Base-by-base conservation (phyloP, 345 rosid species). In the Euphorbia peplus region DNA sequence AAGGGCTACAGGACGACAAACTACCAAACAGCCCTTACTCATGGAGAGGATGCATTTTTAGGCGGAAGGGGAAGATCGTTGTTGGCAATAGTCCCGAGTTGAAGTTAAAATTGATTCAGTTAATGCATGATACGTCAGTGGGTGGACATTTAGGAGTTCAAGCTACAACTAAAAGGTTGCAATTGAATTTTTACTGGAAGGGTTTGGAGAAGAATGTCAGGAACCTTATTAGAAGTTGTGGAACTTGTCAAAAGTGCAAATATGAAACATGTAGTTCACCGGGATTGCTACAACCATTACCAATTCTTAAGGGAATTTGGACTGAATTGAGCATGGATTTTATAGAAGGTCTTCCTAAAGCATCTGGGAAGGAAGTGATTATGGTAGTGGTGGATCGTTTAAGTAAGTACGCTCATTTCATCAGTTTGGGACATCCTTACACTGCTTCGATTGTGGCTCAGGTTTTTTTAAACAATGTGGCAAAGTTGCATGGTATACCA, bases 121-220 rank as follows among this genome's bases (percentile, higher is more conserved):
- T 39, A 1, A 37, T 39, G 26, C 67, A 63, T 41, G 53, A 18
- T 24, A 35, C 35, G 21, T 29, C 52, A 1, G 13, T 19, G 21
- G 64, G 64, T 1, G 64, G 64, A 1, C 64, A 60, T n/a, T 60
- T 25, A 6, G 47, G 64, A n/a, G 21, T 37, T 11, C 51, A 37
- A 16, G 66, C 50, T 16, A 62, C 66, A 4, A 2, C 15, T 13
- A 37, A 62, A 22, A 37, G 50, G 12, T 1, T 62, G 16, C 15
- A n/a, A 3, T 8, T 6, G 1, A 3, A n/a, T 2, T 62, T 35
- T 22, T 62, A 42, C 4, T 62, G 29, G 66, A 37, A 37, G 15
- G 66, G 66, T 2, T 8, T 35, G 8, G 22, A 39, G 14, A 62
- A 62, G 10, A 16, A 35, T 42, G 28, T 62, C 11, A 2, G 26